A percentile compares a stretch with the other conserved stretches of the same genome.
These are phyloP conservation scores for Artomyces pyxidatus DNA, from an alignment of 768 basidiomycete genomes.

Conservation along the genomic window DNA sequence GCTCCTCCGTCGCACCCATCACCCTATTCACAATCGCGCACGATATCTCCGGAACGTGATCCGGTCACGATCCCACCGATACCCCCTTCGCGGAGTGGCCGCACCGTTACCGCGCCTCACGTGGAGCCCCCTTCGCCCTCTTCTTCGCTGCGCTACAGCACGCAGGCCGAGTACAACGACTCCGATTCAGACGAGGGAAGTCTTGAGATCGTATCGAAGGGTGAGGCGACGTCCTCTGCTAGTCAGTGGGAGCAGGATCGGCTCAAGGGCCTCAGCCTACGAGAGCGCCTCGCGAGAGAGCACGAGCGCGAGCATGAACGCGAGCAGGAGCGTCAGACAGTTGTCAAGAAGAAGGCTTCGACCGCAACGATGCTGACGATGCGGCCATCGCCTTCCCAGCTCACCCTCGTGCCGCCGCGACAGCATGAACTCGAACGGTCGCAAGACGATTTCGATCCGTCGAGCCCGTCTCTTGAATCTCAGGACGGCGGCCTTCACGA, in stretches of 20 bases:
- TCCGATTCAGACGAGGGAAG: conserved; percentile 14
- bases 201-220: conserved; percentile 14
- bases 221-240: conserved; percentile 7
- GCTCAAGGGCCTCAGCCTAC: not conserved
- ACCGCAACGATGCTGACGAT: conserved; percentile 1
- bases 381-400: conserved; percentile 10
- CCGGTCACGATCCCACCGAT: conserved; percentile 15
- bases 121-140: not conserved
- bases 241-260: conserved; percentile 9
- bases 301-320: not conserved
- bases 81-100: conserved; percentile 7
- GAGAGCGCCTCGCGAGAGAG: not conserved
- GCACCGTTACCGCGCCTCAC: conserved; percentile 2
- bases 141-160: conserved; percentile 14
- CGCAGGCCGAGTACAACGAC: conserved; percentile 15
- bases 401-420: conserved; percentile 8
- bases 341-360: not conserved
- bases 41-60: not conserved
- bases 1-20: not conserved
- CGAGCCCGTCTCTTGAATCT: conserved; percentile 13
- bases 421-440: conserved; percentile 1
- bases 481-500: not conserved
- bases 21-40: not conserved
- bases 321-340: not conserved
- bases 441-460: conserved; percentile 6